Evolutionary conservation across 202 grass and related monocot genomes (phyloP).

Genomic region (Carex arenaria): DNA sequence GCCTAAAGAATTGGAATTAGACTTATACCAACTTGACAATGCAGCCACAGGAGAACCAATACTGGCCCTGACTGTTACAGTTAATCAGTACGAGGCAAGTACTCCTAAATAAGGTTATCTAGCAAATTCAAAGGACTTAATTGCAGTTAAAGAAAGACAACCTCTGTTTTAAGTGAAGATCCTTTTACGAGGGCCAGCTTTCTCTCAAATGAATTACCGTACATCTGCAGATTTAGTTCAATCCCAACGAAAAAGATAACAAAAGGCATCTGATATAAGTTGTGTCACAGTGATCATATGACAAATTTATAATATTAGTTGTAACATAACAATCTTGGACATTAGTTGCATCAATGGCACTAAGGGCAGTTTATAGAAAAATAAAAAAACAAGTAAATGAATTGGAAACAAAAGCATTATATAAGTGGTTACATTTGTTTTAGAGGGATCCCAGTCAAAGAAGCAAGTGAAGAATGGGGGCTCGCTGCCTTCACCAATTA

Average conservation of each 20-base stretch:
- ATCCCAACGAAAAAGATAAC: slow-evolving; percentile 4
- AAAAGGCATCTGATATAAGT: slow-evolving; percentile 6
- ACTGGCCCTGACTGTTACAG: background rate
- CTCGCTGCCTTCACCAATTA: slow-evolving; percentile 60
- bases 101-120: background rate
- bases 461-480: slow-evolving; percentile 59
- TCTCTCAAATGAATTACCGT: slow-evolving; percentile 85
- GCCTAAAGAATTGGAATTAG: background rate
- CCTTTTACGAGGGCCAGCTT: slow-evolving; percentile 65
- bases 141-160: slow-evolving; percentile 14
- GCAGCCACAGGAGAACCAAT: background rate
- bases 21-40: background rate
- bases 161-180: slow-evolving; percentile 56
- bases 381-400: background rate
- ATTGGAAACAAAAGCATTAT: background rate
- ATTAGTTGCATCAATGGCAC: background rate
- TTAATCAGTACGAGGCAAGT: background rate
- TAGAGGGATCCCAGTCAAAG: slow-evolving; percentile 73
- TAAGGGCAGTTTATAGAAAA: background rate
- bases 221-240: slow-evolving; percentile 31
- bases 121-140: background rate
- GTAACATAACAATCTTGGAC: background rate
- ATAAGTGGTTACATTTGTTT: slow-evolving; percentile 29
- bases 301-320: background rate
- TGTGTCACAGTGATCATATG: background rate